A percentile compares a stretch with the other conserved stretches of the same genome.
Evolutionary conservation across 768 basidiomycete genomes (phyloP).

Genomic region (Tylopilus rubrobrunneus): DNA sequence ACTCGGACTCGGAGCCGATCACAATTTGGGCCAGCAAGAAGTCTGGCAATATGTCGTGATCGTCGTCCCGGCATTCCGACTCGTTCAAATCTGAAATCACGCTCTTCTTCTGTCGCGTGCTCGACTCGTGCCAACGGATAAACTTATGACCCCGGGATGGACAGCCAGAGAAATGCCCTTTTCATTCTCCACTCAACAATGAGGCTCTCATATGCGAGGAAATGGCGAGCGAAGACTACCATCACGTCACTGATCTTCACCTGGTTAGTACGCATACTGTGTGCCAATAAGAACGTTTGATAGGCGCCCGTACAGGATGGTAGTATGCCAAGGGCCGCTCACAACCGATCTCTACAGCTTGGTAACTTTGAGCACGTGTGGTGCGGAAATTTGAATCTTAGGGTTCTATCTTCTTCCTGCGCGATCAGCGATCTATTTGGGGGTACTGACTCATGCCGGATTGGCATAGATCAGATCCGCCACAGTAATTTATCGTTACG

Average conservation of each 20-base stretch:
- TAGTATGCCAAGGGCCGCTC: constrained; percentile 1
- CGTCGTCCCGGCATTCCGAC: neutral
- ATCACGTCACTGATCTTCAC: neutral
- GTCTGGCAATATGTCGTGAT: neutral
- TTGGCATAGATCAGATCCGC: constrained; percentile 1
- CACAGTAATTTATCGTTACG: neutral
- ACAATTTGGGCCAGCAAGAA: no score
- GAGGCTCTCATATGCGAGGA: neutral
- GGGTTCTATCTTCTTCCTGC: neutral
- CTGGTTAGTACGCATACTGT: neutral
- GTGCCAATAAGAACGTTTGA: no score
- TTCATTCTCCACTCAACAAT: neutral
- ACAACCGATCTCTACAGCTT: constrained; percentile 23
- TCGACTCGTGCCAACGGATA: constrained; percentile 1
- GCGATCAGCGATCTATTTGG: neutral
- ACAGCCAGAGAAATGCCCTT: neutral
- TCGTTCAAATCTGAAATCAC: neutral
- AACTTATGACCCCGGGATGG: neutral
- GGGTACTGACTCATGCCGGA: neutral
- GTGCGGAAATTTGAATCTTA: constrained; percentile 8
- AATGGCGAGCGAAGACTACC: neutral
- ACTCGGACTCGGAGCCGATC: no score
- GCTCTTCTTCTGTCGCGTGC: neutral
- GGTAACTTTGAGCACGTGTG: constrained; percentile 6
- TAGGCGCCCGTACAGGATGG: constrained; percentile 28